Conservation (phyloP, 2,329 filamentous ascomycete genomes). For the Aspergillus aculeatus region DNA sequence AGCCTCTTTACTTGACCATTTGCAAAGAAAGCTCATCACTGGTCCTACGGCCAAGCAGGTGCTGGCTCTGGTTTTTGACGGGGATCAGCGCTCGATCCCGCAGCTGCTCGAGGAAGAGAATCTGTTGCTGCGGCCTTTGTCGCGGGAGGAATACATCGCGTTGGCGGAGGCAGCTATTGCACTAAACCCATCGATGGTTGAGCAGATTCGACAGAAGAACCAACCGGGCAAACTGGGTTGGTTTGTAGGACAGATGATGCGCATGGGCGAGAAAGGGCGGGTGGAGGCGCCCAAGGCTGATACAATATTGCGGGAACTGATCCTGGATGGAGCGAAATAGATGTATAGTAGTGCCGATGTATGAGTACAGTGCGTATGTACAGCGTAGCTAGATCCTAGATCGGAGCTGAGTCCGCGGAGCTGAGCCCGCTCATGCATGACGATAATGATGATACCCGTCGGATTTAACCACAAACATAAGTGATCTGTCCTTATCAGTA, state of each 20-base stretch:
- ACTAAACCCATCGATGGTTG: conserved; percentile 57
- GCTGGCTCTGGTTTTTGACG: conserved; percentile 55
- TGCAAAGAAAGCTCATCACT: conserved; percentile 49
- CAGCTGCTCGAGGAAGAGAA: conserved; percentile 58
- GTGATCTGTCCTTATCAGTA: too few species aligned
- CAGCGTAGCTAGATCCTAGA: neutral
- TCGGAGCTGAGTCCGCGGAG: too few species aligned
- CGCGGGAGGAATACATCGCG: conserved; percentile 54
- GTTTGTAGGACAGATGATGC: conserved; percentile 69
- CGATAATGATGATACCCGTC: conserved; percentile 24
- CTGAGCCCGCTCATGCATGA: too few species aligned
- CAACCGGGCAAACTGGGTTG: conserved; percentile 66
- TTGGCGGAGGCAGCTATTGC: conserved; percentile 56
- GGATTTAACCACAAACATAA: too few species aligned
- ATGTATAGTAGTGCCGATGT: conserved; percentile 2
- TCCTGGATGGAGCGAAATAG: conserved; percentile 30
- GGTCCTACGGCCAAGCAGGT: conserved; percentile 61
- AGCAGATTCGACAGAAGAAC: conserved; percentile 58
- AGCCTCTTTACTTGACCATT: conserved; percentile 46
- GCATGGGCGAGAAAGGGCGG: conserved; percentile 58
- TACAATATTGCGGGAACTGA: conserved; percentile 51
- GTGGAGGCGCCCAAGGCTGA: conserved; percentile 62
- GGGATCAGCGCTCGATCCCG: conserved; percentile 49
- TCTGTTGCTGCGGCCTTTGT: conserved; percentile 55
- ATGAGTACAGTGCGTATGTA: neutral